These are phyloP conservation scores for Hansenula sp. DNA, from an alignment of 1,139 yeast species.

Conservation along the genomic window DNA sequence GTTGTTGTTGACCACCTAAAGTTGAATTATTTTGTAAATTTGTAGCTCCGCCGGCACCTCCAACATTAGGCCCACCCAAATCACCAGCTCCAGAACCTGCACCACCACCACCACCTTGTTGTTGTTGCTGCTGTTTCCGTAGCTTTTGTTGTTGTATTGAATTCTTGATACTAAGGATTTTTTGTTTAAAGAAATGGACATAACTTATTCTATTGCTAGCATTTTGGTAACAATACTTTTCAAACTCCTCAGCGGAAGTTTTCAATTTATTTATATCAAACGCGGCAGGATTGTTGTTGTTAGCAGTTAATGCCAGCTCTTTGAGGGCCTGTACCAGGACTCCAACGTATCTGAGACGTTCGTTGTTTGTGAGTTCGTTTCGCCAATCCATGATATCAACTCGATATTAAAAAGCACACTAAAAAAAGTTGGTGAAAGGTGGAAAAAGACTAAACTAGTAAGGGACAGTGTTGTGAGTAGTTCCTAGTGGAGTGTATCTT, in stretches of 20 bases:
- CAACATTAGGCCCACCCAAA: conserved; percentile 7
- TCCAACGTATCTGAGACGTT: conserved; percentile 18
- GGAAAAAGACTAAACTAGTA: too few relatives aligned
- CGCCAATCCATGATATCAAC: conserved; percentile 24
- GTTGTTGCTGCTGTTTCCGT: conserved; percentile 11
- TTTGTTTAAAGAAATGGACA: conserved; percentile 18
- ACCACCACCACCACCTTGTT: conserved; percentile 4
- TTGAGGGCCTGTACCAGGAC: conserved; percentile 18
- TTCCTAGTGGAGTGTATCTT: too few relatives aligned
- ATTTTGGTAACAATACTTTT: conserved; percentile 20
- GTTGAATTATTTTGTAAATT: too few relatives aligned
- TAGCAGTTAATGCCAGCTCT: conserved; percentile 17
- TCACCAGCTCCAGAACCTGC: background rate
- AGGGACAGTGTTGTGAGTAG: too few relatives aligned
- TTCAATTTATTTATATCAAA: conserved; percentile 18
- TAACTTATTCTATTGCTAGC: conserved; percentile 17
- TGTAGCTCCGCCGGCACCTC: too few relatives aligned
- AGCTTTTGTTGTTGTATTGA: conserved; percentile 19
- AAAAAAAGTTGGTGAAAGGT: too few relatives aligned
- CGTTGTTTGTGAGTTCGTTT: conserved; percentile 15
- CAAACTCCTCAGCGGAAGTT: conserved; percentile 23
- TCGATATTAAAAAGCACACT: too few relatives aligned
- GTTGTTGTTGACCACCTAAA: conserved; percentile 9
- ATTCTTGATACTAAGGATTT: conserved; percentile 19
- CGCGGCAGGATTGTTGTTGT: conserved; percentile 10